Conservation (phyloP, 305 asterid species). For the Stenogyne calaminthoides region DNA sequence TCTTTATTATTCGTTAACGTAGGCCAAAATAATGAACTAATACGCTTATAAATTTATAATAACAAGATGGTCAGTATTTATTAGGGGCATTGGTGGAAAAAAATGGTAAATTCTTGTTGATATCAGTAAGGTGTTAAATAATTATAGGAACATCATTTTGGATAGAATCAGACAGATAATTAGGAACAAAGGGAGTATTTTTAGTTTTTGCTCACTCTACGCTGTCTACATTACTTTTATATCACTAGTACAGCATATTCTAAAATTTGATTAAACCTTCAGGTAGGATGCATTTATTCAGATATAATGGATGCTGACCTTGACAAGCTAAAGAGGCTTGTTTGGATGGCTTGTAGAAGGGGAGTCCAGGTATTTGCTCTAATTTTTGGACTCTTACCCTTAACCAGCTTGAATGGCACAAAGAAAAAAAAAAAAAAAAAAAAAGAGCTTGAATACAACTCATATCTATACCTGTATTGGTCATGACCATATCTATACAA, state of each 20-base stretch:
- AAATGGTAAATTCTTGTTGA: too few species aligned
- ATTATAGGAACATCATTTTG: too few species aligned
- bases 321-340: constrained; percentile 60
- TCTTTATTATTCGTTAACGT: too few species aligned
- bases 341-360: constrained; percentile 60
- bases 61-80: too few species aligned
- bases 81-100: too few species aligned
- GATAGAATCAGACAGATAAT: too few species aligned
- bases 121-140: too few species aligned
- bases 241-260: constrained; percentile 9
- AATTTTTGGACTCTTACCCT: constrained; percentile 10
- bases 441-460: neutral
- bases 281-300: constrained; percentile 76
- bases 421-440: neutral
- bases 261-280: constrained; percentile 29
- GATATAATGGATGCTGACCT: constrained; percentile 49
- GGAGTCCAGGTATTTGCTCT: constrained; percentile 64
- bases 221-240: neutral
- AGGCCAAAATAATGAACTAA: too few species aligned
- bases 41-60: too few species aligned
- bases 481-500: constrained; percentile 10
- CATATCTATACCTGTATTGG: neutral
- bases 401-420: neutral
- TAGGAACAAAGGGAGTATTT: too few species aligned
- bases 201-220: too few species aligned